These are phyloP conservation scores for Erythrophleum ivorense DNA, from an alignment of 331 rosid species.

Conservation along the genomic window DNA sequence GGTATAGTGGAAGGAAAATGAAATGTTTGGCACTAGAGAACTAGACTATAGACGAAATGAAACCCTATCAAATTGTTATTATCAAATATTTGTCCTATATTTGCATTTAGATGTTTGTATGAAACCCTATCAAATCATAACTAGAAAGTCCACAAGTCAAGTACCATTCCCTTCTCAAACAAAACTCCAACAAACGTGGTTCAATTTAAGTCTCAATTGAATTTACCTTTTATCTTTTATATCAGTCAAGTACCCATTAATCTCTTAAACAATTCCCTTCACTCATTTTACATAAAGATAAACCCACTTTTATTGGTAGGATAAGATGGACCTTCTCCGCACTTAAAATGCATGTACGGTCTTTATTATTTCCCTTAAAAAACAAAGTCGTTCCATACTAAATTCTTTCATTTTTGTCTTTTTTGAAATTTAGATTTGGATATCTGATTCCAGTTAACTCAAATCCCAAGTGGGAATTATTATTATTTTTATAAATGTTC, in stretches of 20 bases:
- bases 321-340: too few species aligned
- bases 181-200: constrained; percentile 10
- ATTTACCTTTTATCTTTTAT: neutral
- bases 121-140: neutral
- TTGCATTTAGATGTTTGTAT: constrained; percentile 8
- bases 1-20: neutral
- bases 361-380: too few species aligned
- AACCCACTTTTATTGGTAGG: too few species aligned
- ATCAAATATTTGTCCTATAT: constrained; percentile 7
- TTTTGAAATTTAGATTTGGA: neutral
- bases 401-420: too few species aligned
- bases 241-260: neutral
- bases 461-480: too few species aligned
- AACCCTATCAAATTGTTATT: constrained; percentile 28
- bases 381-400: too few species aligned
- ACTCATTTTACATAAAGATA: neutral
- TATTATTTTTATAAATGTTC: too few species aligned
- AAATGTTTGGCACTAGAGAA: neutral
- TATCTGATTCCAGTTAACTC: neutral
- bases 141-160: constrained; percentile 21
- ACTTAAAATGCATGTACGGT: too few species aligned
- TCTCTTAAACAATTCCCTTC: neutral
- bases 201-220: constrained; percentile 24
- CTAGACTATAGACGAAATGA: constrained; percentile 1
- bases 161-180: constrained; percentile 26